Percentiles rank a stretch among this genome's conserved stretches.
These are phyloP conservation scores for Salvia rosmarinus DNA, from an alignment of 257 asterid species.

Conservation along the genomic window DNA sequence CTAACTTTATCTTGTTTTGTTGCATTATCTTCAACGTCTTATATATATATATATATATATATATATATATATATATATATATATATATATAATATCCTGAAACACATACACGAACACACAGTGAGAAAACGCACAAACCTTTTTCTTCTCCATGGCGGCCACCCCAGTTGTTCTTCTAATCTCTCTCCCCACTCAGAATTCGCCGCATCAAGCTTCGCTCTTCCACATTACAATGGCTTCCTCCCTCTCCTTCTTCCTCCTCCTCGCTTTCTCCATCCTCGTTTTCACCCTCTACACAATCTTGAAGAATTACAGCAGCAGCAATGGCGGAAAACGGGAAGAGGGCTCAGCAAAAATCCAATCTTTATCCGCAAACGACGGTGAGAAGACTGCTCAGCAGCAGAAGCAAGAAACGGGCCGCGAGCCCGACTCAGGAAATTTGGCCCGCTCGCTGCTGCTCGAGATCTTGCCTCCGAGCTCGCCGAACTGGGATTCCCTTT, in stretches of 20 bases:
- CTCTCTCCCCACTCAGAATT: conserved; percentile 31
- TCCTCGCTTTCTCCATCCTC: conserved; percentile 46
- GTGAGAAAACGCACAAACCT: conserved; percentile 24
- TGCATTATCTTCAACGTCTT: too few relatives aligned
- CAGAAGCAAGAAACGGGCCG: conserved; percentile 28
- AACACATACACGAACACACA: conserved; percentile 14
- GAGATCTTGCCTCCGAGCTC: conserved; percentile 69
- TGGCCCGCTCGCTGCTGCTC: conserved; percentile 52
- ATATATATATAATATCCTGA: conserved; percentile 25
- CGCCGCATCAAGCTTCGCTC: conserved; percentile 36
- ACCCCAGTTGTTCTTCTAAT: conserved; percentile 38
- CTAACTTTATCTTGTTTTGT: too few relatives aligned
- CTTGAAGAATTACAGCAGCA: conserved; percentile 33
- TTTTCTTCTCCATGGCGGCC: conserved; percentile 52
- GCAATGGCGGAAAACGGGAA: conserved; percentile 17
- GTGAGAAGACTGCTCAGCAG: conserved; percentile 25
- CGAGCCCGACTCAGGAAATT: conserved; percentile 45
- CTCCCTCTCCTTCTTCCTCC: conserved; percentile 40
- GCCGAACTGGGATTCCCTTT: conserved; percentile 53
- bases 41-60: too few relatives aligned
- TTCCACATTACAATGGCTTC: conserved; percentile 40
- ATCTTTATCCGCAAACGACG: conserved; percentile 42
- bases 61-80: too few relatives aligned
- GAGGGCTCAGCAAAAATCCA: conserved; percentile 37
- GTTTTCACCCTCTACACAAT: conserved; percentile 50